Evolutionary conservation across 768 basidiomycete genomes (phyloP), one percentile per base, ranked within the genome.

Genomic region (Ramaria rubella): DNA sequence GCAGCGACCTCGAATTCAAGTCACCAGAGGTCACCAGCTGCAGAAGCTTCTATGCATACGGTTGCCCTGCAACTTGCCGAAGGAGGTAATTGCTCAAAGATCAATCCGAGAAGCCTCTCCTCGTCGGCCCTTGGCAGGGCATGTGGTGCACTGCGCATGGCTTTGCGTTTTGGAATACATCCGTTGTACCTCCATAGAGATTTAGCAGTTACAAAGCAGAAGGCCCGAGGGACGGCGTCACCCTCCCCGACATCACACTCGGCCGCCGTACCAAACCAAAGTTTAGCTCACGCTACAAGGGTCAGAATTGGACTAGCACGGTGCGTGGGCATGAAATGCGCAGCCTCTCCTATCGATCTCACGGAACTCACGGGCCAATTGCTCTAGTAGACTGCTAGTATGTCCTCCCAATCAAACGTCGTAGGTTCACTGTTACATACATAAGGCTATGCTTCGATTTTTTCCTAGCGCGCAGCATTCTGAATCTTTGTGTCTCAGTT

Each of bases 401-500:
- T 21, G 14, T 6, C 43, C 52, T 52, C 43, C 52, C 52, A 54
- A 54, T 54, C 52, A 54, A 26, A 14, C n/a, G n/a, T 21, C 14
- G 5, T 30, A 24, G 29, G 8, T 54, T 29, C 33, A 27, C 36
- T 42, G 27, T 24, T 38, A 17, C 19, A 11, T 27, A 19, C 42
- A 38, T 21, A 11, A 40, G 52, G 33, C 52, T 54, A 23, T 54
- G 52, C 38, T 42, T 29, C 42, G 34, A 21, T 21, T 24, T n/a
- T 54, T 15, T 42, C 33, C 33, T 21, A 9, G 27, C 17, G 23
- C 52, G 19, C 30, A 21, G 14, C n/a, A 38, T 38, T 11, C 36
- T n/a, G n/a, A n/a, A n/a, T n/a, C n/a, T n/a, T n/a, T n/a, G n/a
- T n/a, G n/a, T n/a, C n/a, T n/a, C n/a, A n/a, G n/a, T n/a, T n/a